phyloP scores from a whole-genome alignment of 1,284 basidiomycete species.

The Heimioporus retisporus region DNA sequence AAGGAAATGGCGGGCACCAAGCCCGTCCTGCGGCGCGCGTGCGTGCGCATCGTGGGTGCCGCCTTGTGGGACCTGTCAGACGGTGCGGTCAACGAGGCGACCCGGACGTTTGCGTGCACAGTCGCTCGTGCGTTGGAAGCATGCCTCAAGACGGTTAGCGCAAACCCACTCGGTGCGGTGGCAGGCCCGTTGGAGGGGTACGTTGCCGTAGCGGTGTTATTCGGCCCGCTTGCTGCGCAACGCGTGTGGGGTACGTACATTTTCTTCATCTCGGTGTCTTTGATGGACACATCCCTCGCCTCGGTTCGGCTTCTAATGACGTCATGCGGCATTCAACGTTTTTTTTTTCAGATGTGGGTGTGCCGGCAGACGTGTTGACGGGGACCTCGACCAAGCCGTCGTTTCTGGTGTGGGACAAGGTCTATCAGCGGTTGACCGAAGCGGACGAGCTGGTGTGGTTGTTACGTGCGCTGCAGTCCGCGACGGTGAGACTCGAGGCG shows the following conservation, averaged over 20 bases:
- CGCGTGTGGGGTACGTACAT: conserved; percentile 61
- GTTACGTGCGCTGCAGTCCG: conserved; percentile 70
- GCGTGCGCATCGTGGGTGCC: conserved; percentile 63
- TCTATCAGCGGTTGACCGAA: conserved; percentile 78
- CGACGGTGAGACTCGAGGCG: conserved; percentile 59
- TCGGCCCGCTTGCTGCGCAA: conserved; percentile 68
- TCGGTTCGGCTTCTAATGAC: conserved; percentile 10
- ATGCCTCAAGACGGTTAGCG: conserved; percentile 72
- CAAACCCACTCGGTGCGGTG: conserved; percentile 65
- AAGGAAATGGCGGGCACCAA: conserved; percentile 78
- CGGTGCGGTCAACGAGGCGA: conserved; percentile 46
- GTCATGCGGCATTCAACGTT: conserved; percentile 1
- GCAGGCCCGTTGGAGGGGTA: conserved; percentile 88
- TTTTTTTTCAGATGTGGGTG: conserved; percentile 35
- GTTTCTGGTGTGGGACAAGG: conserved; percentile 90
- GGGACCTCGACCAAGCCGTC: conserved; percentile 74
- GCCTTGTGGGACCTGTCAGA: conserved; percentile 53
- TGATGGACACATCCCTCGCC: conserved; percentile 2
- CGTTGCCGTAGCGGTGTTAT: conserved; percentile 74
- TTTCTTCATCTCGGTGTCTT: not conserved
- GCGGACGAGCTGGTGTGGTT: conserved; percentile 84
- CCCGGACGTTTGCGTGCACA: conserved; percentile 59
- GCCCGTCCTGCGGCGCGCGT: conserved; percentile 59
- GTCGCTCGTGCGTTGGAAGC: conserved; percentile 74
- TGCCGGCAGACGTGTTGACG: conserved; percentile 56